phyloP scores from a whole-genome alignment of 768 basidiomycete species.

The Panaeolus papilionaceus region DNA sequence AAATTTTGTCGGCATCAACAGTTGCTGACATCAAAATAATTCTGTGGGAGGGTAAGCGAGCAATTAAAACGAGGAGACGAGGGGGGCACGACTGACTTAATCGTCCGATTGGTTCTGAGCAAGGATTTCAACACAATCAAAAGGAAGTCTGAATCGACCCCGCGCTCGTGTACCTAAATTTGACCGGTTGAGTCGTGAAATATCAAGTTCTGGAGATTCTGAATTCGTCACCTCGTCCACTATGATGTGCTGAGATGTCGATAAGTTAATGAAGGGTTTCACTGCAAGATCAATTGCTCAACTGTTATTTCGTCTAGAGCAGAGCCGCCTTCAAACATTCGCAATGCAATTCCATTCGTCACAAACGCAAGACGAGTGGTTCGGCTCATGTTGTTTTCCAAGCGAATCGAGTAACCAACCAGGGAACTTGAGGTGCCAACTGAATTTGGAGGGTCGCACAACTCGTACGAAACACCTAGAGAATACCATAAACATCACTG shows the following conservation, averaged over 20 bases:
- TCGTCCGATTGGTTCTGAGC: slow-evolving; percentile 72
- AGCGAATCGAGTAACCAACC: slow-evolving; percentile 92
- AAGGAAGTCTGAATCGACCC: slow-evolving; percentile 97
- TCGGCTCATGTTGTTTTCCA: slow-evolving; percentile 85
- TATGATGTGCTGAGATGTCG: slow-evolving; percentile 76
- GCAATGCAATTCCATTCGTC: slow-evolving; percentile 93
- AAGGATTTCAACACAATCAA: slow-evolving; percentile 91
- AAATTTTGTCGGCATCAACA: slow-evolving; percentile 89
- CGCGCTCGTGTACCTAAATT: slow-evolving; percentile 88
- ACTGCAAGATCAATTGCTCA: slow-evolving; percentile 29
- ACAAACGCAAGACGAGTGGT: slow-evolving; percentile 85
- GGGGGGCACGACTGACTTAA: slow-evolving; percentile 65
- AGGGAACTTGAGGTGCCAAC: slow-evolving; percentile 81
- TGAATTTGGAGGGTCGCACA: slow-evolving; percentile 83
- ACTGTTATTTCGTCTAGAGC: slow-evolving; percentile 97
- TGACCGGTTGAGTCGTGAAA: background rate
- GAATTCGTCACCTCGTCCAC: slow-evolving; percentile 78
- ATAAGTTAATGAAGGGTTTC: slow-evolving; percentile 15
- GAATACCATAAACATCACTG: slow-evolving; percentile 13
- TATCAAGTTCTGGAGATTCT: background rate
- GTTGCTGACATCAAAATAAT: slow-evolving; percentile 98
- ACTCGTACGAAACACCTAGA: slow-evolving; percentile 80
- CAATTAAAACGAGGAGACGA: slow-evolving; percentile 7
- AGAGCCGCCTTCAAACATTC: slow-evolving; percentile 93
- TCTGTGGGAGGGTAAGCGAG: slow-evolving; percentile 42